phyloP scores from a whole-genome alignment of 2,329 filamentous ascomycete genomes.

The Epichloe sibirici region DNA sequence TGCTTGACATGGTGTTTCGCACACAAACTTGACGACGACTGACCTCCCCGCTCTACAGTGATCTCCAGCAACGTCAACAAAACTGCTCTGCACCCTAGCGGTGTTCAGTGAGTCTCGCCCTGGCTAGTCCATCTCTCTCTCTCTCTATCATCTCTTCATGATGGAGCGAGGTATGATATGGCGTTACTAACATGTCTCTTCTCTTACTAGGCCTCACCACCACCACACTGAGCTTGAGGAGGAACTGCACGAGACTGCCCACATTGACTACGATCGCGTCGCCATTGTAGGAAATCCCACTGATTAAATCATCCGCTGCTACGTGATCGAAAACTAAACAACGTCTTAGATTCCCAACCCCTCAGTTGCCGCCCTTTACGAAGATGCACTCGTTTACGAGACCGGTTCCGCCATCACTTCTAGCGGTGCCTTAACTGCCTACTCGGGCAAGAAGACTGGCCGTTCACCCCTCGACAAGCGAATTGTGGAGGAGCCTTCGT shows the following conservation, averaged over 20 bases:
- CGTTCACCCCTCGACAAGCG: slow-evolving; percentile 96
- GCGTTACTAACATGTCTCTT: slow-evolving; percentile 12
- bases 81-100: slow-evolving; percentile 79
- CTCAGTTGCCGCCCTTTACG: slow-evolving; percentile 89
- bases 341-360: slow-evolving; percentile 63
- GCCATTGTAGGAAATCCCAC: slow-evolving; percentile 61
- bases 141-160: background rate
- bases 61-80: slow-evolving; percentile 64
- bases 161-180: background rate
- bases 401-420: slow-evolving; percentile 95
- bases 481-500: slow-evolving; percentile 82
- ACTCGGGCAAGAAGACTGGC: slow-evolving; percentile 96
- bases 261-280: slow-evolving; percentile 98
- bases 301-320: background rate
- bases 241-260: slow-evolving; percentile 90
- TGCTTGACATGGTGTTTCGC: background rate
- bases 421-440: slow-evolving; percentile 86
- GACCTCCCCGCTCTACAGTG: slow-evolving; percentile 25
- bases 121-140: slow-evolving; percentile 1
- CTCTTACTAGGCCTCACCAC: slow-evolving; percentile 51
- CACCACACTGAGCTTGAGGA: slow-evolving; percentile 96
- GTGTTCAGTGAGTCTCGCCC: slow-evolving; percentile 64
- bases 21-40: background rate
- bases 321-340: background rate
- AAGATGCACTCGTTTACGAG: slow-evolving; percentile 94